Evolutionary conservation across 306 rosid species (phyloP).

Genomic region (Sesbania bispinosa): DNA sequence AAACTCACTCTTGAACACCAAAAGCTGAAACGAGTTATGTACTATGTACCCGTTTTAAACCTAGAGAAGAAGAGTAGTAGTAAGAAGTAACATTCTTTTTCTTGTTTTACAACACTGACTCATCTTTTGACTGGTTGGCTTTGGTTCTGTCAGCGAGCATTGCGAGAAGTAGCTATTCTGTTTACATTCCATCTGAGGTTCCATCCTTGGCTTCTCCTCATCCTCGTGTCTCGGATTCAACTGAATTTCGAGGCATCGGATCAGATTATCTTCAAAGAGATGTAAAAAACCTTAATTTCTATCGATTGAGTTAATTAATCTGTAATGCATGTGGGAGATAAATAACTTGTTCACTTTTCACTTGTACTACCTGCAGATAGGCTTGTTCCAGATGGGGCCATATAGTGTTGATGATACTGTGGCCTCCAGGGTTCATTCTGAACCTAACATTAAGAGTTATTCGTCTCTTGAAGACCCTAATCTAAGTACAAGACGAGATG

Average conservation of each 20-base stretch:
- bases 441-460: constrained; percentile 35
- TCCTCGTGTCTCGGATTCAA: constrained; percentile 17
- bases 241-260: constrained; percentile 35
- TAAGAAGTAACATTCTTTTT: not conserved
- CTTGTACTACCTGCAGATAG: constrained; percentile 37
- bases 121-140: constrained; percentile 12
- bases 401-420: constrained; percentile 39
- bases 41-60: not conserved
- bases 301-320: not conserved
- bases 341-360: not conserved
- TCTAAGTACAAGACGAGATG: constrained; percentile 35
- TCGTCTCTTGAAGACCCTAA: constrained; percentile 37
- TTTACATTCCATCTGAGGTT: constrained; percentile 47
- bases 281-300: constrained; percentile 28
- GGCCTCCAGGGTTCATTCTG: constrained; percentile 38
- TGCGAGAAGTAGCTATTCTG: constrained; percentile 43
- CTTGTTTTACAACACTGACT: not conserved
- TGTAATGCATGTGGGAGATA: not conserved
- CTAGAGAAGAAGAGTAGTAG: not conserved
- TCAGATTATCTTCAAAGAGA: constrained; percentile 47
- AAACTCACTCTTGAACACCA: too few species aligned
- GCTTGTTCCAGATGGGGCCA: constrained; percentile 31
- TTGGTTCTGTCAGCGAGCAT: constrained; percentile 40
- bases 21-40: not conserved
- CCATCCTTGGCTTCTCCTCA: constrained; percentile 37